Evolutionary conservation across 2,329 filamentous ascomycete genomes (phyloP).

Genomic region (Didymosphaeria variabile): DNA sequence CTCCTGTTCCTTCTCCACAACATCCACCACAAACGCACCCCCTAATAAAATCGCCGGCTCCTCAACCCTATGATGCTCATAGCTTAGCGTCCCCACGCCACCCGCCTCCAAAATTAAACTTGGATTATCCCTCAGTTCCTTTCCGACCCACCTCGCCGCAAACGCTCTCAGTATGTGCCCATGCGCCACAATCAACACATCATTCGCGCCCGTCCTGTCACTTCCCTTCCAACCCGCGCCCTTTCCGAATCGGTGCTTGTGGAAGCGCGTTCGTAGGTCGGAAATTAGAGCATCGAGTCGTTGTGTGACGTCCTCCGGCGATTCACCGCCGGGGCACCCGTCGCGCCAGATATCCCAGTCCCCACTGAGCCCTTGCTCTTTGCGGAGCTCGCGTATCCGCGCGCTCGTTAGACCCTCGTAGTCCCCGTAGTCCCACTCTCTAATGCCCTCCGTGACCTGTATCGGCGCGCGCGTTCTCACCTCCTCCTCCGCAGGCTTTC

Average conservation of each 20-base stretch:
- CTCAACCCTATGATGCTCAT: conserved; percentile 59
- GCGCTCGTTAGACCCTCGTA: conserved; percentile 66
- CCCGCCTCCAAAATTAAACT: conserved; percentile 79
- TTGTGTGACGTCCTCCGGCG: conserved; percentile 73
- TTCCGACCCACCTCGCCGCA: conserved; percentile 84
- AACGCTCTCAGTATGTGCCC: conserved; percentile 90
- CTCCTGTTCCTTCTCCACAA: conserved; percentile 53
- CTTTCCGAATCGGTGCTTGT: conserved; percentile 62
- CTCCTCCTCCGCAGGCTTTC: too few species aligned
- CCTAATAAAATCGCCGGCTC: conserved; percentile 63
- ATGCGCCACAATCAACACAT: conserved; percentile 85
- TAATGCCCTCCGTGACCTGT: conserved; percentile 60
- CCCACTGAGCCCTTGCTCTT: conserved; percentile 61
- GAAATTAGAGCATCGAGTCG: conserved; percentile 79
- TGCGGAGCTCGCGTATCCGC: conserved; percentile 60
- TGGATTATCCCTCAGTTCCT: conserved; percentile 76
- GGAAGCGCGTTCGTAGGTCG: conserved; percentile 69
- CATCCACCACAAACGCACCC: conserved; percentile 61
- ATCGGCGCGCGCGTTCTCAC: conserved; percentile 55
- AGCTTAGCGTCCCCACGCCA: conserved; percentile 61
- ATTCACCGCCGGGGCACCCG: conserved; percentile 85
- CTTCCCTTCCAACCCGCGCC: conserved; percentile 58
- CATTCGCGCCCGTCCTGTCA: conserved; percentile 59
- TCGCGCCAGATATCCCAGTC: conserved; percentile 86
- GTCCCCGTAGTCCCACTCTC: conserved; percentile 70